phyloP scores from a whole-genome alignment of 306 rosid genomes.

The Hippophae tibetana region DNA sequence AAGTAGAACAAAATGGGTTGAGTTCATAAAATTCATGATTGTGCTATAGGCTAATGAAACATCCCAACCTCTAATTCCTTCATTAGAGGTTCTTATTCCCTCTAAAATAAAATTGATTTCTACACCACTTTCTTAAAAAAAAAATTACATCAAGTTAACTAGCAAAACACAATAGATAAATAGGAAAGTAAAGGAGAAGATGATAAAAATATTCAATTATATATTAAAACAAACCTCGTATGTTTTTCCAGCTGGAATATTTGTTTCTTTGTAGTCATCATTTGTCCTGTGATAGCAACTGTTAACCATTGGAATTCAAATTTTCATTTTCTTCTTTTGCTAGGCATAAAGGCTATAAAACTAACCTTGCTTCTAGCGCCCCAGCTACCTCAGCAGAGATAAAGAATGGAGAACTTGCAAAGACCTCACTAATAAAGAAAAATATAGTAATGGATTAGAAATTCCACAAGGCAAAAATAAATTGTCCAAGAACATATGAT shows the following conservation, averaged over 20 bases:
- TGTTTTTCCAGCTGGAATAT: constrained; percentile 74
- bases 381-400: constrained; percentile 88
- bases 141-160: too few relatives aligned
- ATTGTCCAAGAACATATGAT: neutral
- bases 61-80: too few relatives aligned
- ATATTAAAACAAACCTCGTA: constrained; percentile 54
- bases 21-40: too few relatives aligned
- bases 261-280: constrained; percentile 72
- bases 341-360: constrained; percentile 2
- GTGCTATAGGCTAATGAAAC: too few relatives aligned
- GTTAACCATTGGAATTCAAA: neutral
- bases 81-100: too few relatives aligned
- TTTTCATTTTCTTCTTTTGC: too few relatives aligned
- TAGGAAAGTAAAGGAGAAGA: too few relatives aligned
- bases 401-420: constrained; percentile 87
- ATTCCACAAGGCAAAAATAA: neutral
- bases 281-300: constrained; percentile 34
- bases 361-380: constrained; percentile 52
- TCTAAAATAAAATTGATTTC: too few relatives aligned
- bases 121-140: too few relatives aligned
- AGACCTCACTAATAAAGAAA: constrained; percentile 57
- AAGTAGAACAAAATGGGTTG: too few relatives aligned
- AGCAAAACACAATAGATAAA: too few relatives aligned
- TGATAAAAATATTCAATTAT: neutral
- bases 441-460: constrained; percentile 16